phyloP scores from a whole-genome alignment of 352 stramenopile genomes.

The Globisporangium paroecandrum region DNA sequence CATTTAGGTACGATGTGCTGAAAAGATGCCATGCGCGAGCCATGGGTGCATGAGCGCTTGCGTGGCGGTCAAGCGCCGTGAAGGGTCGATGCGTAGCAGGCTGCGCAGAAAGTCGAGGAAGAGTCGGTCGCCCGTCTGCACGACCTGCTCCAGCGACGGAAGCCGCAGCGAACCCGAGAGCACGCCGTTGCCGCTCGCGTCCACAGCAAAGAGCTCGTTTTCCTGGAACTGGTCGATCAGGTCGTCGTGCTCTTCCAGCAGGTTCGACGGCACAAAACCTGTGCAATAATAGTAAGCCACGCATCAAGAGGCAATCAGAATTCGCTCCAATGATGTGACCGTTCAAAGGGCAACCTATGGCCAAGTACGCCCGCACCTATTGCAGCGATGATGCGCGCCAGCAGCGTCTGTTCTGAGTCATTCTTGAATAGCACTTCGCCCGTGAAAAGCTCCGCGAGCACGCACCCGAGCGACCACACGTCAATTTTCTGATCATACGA shows the following conservation, averaged over 20 bases:
- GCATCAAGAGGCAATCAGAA: background rate
- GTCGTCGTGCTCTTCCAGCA: conserved; percentile 51
- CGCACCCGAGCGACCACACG: conserved; percentile 87
- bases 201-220: conserved; percentile 52
- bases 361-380: conserved; percentile 36
- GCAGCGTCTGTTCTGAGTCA: conserved; percentile 88
- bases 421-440: conserved; percentile 88
- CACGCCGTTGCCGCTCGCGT: conserved; percentile 47
- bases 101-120: conserved; percentile 69
- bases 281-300: background rate
- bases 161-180: conserved; percentile 27
- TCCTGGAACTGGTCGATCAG: conserved; percentile 53
- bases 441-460: conserved; percentile 86
- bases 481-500: conserved; percentile 86
- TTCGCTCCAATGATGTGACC: background rate
- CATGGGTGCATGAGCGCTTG: conserved; percentile 63
- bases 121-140: conserved; percentile 50
- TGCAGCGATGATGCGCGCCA: conserved; percentile 88
- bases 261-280: conserved; percentile 63
- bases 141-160: conserved; percentile 49
- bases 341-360: background rate
- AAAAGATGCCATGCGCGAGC: conserved; percentile 64
- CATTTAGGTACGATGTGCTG: conserved; percentile 33
- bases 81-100: conserved; percentile 70
- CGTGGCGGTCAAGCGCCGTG: conserved; percentile 39